phyloP scores from a whole-genome alignment of 1,284 basidiomycete species.

The Fomitopsis pinicola region DNA sequence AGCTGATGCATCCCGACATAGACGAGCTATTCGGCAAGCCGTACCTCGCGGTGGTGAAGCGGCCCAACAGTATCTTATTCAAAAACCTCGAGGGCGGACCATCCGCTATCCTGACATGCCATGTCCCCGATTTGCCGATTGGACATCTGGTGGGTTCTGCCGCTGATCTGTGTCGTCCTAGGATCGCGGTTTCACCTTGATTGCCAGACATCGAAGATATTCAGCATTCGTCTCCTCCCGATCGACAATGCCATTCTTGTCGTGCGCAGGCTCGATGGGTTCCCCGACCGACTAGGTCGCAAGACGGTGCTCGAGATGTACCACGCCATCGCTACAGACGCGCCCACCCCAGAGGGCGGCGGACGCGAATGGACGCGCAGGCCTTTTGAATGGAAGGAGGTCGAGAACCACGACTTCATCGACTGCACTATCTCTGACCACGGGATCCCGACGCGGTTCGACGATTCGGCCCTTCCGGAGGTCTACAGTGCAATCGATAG shows the following conservation, averaged over 20 bases:
- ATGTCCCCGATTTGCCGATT: not conserved
- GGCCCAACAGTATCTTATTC: slow-evolving; percentile 41
- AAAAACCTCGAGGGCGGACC: slow-evolving; percentile 36
- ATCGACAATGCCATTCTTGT: slow-evolving; percentile 49
- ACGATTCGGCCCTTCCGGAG: slow-evolving; percentile 30
- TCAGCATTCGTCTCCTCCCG: slow-evolving; percentile 50
- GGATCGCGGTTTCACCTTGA: not conserved
- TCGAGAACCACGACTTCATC: slow-evolving; percentile 23
- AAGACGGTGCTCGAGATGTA: slow-evolving; percentile 18
- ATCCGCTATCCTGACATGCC: slow-evolving; percentile 25
- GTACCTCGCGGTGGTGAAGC: slow-evolving; percentile 42
- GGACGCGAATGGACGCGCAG: slow-evolving; percentile 3
- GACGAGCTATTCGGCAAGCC: slow-evolving; percentile 42
- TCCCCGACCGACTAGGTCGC: slow-evolving; percentile 12
- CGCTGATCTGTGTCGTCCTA: not conserved
- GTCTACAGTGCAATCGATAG: slow-evolving; percentile 16
- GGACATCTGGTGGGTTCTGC: not conserved
- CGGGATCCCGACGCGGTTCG: slow-evolving; percentile 27
- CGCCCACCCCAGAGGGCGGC: slow-evolving; percentile 12
- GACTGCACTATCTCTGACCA: slow-evolving; percentile 52
- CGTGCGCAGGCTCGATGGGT: slow-evolving; percentile 35
- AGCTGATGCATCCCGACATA: slow-evolving; percentile 40
- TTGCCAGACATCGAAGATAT: slow-evolving; percentile 39
- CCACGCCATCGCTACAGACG: slow-evolving; percentile 10
- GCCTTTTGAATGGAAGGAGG: not conserved